phyloP scores from a whole-genome alignment of 2,329 filamentous ascomycete species.

The Trichothecium roseum region DNA sequence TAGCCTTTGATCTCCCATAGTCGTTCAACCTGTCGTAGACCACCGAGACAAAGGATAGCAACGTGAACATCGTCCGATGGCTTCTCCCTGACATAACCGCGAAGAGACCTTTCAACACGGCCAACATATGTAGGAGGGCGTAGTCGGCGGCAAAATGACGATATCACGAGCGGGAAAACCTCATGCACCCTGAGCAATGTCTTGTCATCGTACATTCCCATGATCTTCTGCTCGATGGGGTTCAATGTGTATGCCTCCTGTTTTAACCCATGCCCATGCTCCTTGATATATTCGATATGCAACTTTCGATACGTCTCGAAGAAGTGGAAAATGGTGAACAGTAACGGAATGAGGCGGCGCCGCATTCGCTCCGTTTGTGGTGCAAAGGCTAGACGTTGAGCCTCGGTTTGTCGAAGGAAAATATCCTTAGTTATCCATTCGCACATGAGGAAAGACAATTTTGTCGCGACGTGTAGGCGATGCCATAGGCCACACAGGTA shows the following conservation, averaged over 20 bases:
- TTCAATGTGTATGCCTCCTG: constrained; percentile 48
- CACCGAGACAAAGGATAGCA: constrained; percentile 49
- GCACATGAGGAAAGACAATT: constrained; percentile 50
- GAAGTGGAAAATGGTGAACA: constrained; percentile 59
- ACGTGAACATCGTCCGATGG: constrained; percentile 53
- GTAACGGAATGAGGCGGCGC: constrained; percentile 49
- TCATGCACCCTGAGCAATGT: constrained; percentile 54
- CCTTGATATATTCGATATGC: constrained; percentile 44
- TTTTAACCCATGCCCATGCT: constrained; percentile 38
- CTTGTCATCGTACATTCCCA: constrained; percentile 54
- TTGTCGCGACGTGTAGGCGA: constrained; percentile 52
- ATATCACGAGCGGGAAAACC: constrained; percentile 53
- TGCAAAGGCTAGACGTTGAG: constrained; percentile 45
- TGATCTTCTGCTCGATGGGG: constrained; percentile 50
- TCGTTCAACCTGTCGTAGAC: constrained; percentile 50
- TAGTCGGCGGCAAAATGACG: constrained; percentile 52
- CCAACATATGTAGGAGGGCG: constrained; percentile 56
- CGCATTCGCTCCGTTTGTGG: constrained; percentile 54
- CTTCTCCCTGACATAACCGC: constrained; percentile 53
- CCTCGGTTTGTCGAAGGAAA: constrained; percentile 46
- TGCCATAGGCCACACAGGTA: constrained; percentile 57
- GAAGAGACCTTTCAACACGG: constrained; percentile 49
- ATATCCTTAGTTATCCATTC: constrained; percentile 57
- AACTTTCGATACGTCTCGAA: constrained; percentile 54
- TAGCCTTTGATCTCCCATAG: constrained; percentile 60